These are phyloP conservation scores for Apiotrichum siamense DNA, from an alignment of 1,284 basidiomycete genomes.

Conservation along the genomic window DNA sequence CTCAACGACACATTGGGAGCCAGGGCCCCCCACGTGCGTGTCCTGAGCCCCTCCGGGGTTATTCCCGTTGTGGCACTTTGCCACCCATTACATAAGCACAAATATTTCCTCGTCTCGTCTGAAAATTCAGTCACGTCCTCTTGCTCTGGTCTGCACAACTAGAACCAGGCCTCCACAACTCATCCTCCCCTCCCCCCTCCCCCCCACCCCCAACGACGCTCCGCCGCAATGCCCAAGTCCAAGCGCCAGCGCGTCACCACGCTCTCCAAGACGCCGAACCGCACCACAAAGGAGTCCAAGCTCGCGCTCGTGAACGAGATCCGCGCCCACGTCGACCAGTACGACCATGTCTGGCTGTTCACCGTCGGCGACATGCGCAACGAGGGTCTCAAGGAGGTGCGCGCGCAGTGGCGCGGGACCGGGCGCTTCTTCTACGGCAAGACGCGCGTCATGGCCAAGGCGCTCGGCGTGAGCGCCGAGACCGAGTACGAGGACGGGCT, in stretches of 20 bases:
- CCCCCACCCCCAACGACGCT: not conserved
- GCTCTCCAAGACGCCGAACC: conserved; percentile 52
- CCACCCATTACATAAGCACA: conserved; percentile 5
- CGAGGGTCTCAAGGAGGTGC: conserved; percentile 85
- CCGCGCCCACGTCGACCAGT: conserved; percentile 60
- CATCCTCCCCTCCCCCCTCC: not conserved
- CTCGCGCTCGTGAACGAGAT: conserved; percentile 75
- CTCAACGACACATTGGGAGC: too few species aligned
- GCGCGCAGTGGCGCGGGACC: conserved; percentile 87
- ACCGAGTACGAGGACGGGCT: conserved; percentile 79
- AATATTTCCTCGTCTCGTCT: not conserved
- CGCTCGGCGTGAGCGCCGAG: conserved; percentile 79
- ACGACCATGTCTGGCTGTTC: conserved; percentile 92
- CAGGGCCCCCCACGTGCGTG: too few species aligned
- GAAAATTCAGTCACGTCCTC: not conserved
- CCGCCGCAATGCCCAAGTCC: conserved; percentile 69
- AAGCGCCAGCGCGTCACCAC: conserved; percentile 71
- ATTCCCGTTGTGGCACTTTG: conserved; percentile 15
- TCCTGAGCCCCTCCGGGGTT: too few species aligned
- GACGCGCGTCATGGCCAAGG: conserved; percentile 91
- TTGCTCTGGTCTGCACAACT: too few species aligned
- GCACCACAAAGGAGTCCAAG: conserved; percentile 65
- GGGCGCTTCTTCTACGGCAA: conserved; percentile 90
- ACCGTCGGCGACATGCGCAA: conserved; percentile 93
- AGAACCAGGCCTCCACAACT: too few species aligned